Base-by-base conservation (phyloP, 2,329 filamentous ascomycete species). In the Epichloe hybrida region DNA sequence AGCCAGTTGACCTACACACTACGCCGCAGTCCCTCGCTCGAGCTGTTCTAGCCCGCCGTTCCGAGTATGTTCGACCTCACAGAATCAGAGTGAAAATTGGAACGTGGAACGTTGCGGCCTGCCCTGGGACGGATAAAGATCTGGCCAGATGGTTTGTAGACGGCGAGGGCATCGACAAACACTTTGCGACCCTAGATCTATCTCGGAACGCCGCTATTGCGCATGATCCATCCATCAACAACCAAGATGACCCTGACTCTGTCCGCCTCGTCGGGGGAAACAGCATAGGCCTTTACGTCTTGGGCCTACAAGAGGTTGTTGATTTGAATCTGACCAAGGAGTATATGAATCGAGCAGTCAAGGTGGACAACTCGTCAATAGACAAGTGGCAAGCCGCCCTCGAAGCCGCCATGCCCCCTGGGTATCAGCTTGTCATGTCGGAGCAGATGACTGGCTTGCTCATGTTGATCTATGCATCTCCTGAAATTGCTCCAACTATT, bases 271-370 rank as follows among this genome's bases (percentile, higher is more conserved):
- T 79, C 0, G 77, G 76, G 76, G 76, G 75, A 35, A 76, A 83
- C 21, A 80, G 88, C n/a, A 77, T 97, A 42, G 90, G 86, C 1
- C 76, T 98, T 15, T 98, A 97, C 62, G 86, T 90, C 0, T 72
- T 98, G 7, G 91, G 89, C 0, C 69, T 98, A 50, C 93, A 98
- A 63, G 93, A 98, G 68, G 81, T 97, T 27, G 85, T 96, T 11
- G 88, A 95, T 64, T 75, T 98, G 52, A 84, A 83, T 27, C 83
- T 85, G 35, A 80, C 88, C 3, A 77, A 83, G 27, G 88, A 94
- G 62, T 88, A 90, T 48, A 73, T 95, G 59, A 79, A 80, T 48
- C 69, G 73, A 36, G 64, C 66, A 20, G 73, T 81, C 5, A 95
- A 87, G 61, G 80, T 80, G 3, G 89, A 96, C 61, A 78, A 83